Conservation (phyloP, 2,329 filamentous ascomycete genomes). For the Aspergillus tanneri region DNA sequence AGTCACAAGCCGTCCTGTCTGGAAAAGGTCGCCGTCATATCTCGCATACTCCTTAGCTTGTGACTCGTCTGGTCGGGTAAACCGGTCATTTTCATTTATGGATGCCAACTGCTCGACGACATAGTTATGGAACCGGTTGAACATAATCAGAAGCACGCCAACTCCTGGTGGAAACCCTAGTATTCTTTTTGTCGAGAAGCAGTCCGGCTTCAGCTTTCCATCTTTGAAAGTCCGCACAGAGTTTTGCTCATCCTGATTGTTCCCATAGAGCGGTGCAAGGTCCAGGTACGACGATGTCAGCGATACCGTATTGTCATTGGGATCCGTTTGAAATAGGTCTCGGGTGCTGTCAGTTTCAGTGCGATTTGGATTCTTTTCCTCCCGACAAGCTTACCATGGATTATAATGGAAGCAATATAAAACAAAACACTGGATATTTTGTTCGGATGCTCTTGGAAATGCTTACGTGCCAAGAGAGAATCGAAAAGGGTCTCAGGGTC, state of each 20-base stretch:
- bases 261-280: slow-evolving; percentile 70
- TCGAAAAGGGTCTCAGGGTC: slow-evolving; percentile 69
- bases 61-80: slow-evolving; percentile 55
- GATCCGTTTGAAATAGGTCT: slow-evolving; percentile 66
- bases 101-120: slow-evolving; percentile 60
- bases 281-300: slow-evolving; percentile 74
- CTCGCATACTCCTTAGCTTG: slow-evolving; percentile 36
- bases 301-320: slow-evolving; percentile 61
- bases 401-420: slow-evolving; percentile 70
- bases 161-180: slow-evolving; percentile 68
- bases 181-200: slow-evolving; percentile 65
- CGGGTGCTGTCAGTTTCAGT: slow-evolving; percentile 27
- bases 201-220: slow-evolving; percentile 70
- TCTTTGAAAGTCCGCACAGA: slow-evolving; percentile 62
- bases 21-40: slow-evolving; percentile 50
- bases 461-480: slow-evolving; percentile 61
- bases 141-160: slow-evolving; percentile 66
- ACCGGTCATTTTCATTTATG: slow-evolving; percentile 68
- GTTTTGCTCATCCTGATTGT: slow-evolving; percentile 61
- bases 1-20: slow-evolving; percentile 55
- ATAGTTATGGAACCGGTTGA: slow-evolving; percentile 69
- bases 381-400: slow-evolving; percentile 49
- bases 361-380: neutral
- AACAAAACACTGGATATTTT: slow-evolving; percentile 74
- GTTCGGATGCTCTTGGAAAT: slow-evolving; percentile 65